Conservation (phyloP, 306 rosid genomes). For the Crataegus laevigata region DNA sequence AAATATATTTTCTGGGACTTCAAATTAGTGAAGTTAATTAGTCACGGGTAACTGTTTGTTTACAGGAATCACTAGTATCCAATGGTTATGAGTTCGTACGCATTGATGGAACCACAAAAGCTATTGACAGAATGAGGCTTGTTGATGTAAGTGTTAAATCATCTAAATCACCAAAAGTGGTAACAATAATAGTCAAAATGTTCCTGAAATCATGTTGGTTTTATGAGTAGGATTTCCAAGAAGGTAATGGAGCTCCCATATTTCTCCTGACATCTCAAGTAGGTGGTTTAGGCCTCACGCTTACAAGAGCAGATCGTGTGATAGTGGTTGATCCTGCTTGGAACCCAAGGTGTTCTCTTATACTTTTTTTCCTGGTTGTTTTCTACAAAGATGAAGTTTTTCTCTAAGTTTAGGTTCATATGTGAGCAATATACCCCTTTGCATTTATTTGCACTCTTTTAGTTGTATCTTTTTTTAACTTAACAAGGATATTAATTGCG, state of each 20-base stretch:
- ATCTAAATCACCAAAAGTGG: background rate
- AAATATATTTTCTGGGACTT: background rate
- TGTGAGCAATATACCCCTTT: background rate
- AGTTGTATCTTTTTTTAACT: background rate
- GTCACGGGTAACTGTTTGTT: constrained; percentile 8
- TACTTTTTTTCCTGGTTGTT: background rate
- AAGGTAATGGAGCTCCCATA: constrained; percentile 65
- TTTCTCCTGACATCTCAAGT: constrained; percentile 97
- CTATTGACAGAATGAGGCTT: constrained; percentile 56
- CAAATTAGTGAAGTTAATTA: background rate
- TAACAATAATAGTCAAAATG: background rate
- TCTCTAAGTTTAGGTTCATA: background rate
- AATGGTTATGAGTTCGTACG: constrained; percentile 56
- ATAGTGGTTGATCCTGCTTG: constrained; percentile 99
- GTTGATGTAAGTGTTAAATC: constrained; percentile 57
- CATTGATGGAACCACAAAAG: constrained; percentile 93
- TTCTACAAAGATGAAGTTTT: background rate
- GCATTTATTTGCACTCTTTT: background rate
- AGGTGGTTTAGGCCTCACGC: constrained; percentile 95
- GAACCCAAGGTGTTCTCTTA: constrained; percentile 73
- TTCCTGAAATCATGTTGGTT: background rate
- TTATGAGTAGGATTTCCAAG: constrained; percentile 74
- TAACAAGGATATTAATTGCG: background rate
- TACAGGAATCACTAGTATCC: constrained; percentile 54
- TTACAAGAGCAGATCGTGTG: constrained; percentile 94